Conservation (phyloP, 257 asterid genomes). For the Capsicum rhomboideum region DNA sequence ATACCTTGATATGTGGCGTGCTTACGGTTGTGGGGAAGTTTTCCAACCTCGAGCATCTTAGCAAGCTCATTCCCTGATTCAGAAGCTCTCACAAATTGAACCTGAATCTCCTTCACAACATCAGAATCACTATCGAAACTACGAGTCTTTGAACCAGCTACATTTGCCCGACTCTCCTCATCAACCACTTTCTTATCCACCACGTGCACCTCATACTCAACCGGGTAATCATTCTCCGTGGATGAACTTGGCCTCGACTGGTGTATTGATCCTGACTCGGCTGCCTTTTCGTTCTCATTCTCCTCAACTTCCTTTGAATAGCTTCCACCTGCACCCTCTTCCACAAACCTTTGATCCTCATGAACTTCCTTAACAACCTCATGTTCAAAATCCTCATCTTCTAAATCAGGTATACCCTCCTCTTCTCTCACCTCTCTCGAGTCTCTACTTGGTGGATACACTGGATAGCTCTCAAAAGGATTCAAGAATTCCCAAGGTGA, state of each 20-base stretch:
- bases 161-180: conserved; percentile 42
- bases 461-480: conserved; percentile 70
- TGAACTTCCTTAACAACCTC: conserved; percentile 84
- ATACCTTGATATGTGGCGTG: conserved; percentile 79
- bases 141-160: background rate
- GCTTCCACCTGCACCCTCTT: conserved; percentile 27
- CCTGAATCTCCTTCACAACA: conserved; percentile 70
- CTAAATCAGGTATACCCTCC: conserved; percentile 98
- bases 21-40: conserved; percentile 67
- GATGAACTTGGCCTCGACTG: conserved; percentile 36
- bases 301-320: conserved; percentile 17
- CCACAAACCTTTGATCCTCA: conserved; percentile 62
- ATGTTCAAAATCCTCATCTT: conserved; percentile 57
- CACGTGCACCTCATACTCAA: conserved; percentile 74
- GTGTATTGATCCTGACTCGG: conserved; percentile 40
- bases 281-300: conserved; percentile 22
- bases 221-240: conserved; percentile 52
- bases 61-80: conserved; percentile 72
- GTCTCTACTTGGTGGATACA: conserved; percentile 66
- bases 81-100: conserved; percentile 72
- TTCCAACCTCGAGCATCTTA: conserved; percentile 82
- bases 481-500: conserved; percentile 87
- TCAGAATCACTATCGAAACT: conserved; percentile 63
- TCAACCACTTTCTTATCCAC: conserved; percentile 84
- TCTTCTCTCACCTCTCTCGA: conserved; percentile 87